Conservation (phyloP, 2,329 filamentous ascomycete species). For the Fusarium sororula region DNA sequence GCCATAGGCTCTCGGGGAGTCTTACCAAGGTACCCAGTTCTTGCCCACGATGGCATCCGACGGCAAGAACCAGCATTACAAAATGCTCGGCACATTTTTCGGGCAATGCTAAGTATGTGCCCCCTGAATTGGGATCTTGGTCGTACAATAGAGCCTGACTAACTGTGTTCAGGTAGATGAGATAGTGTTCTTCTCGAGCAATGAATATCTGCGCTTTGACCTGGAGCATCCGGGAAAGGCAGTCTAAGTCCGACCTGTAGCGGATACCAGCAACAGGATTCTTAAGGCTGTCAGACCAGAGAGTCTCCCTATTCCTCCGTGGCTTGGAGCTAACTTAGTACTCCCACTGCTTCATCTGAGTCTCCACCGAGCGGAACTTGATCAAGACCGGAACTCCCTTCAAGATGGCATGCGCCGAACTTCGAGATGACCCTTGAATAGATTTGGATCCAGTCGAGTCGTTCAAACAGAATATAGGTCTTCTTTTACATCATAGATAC, state of each 20-base stretch:
- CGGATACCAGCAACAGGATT: too few relatives aligned
- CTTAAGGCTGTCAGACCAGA: too few relatives aligned
- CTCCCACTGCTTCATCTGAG: too few relatives aligned
- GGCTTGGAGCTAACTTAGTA: too few relatives aligned
- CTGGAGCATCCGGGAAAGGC: not conserved
- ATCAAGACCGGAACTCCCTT: not conserved
- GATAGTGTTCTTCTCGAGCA: not conserved
- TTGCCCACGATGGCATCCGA: too few relatives aligned
- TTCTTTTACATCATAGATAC: not conserved
- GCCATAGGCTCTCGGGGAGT: too few relatives aligned
- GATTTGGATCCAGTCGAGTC: not conserved
- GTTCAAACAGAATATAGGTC: not conserved
- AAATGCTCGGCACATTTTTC: not conserved
- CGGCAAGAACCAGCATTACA: too few relatives aligned
- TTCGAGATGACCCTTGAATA: not conserved
- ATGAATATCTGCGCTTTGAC: not conserved
- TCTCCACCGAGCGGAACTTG: not conserved
- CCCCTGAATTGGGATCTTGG: not conserved
- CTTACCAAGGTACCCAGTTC: too few relatives aligned
- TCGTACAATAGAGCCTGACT: not conserved
- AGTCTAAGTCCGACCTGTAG: too few relatives aligned
- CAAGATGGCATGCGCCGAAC: not conserved
- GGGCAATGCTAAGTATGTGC: not conserved
- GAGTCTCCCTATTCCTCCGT: too few relatives aligned
- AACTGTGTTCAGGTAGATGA: not conserved